These are phyloP conservation scores for Akanthomyces muscarius DNA, from an alignment of 2,329 filamentous ascomycete species.

Conservation along the genomic window DNA sequence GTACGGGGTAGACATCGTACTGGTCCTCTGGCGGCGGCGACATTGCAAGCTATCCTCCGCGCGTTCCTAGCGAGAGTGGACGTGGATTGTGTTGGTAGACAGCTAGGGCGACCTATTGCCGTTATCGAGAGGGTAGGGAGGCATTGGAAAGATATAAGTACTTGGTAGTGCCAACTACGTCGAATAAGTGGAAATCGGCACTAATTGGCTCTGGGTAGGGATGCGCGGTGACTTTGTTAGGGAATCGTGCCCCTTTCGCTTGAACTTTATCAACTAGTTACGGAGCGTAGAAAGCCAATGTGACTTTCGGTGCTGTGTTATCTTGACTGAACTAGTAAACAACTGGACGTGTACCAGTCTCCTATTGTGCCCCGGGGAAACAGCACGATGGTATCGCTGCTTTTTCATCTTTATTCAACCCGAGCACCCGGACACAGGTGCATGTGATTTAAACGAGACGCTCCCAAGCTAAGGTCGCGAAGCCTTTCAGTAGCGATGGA, in stretches of 20 bases:
- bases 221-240: not conserved
- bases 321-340: too few relatives aligned
- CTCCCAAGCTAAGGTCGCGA: too few relatives aligned
- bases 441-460: too few relatives aligned
- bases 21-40: not conserved
- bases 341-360: too few relatives aligned
- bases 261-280: not conserved
- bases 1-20: slow-evolving; percentile 29
- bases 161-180: not conserved
- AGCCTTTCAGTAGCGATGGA: too few relatives aligned
- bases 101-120: not conserved
- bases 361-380: too few relatives aligned
- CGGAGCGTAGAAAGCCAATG: not conserved
- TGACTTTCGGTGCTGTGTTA: too few relatives aligned
- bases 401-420: too few relatives aligned
- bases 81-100: not conserved
- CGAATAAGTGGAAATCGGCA: not conserved
- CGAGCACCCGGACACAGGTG: too few relatives aligned
- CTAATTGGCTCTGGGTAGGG: not conserved
- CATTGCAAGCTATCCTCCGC: not conserved
- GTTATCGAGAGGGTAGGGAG: not conserved
- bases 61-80: not conserved
- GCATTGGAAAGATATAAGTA: not conserved
- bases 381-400: too few relatives aligned
- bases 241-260: not conserved